Evolutionary conservation across 176 grass and related monocot species (phyloP).

Genomic region (sorghum (Sorghum bicolor)): Sorghum_bicolor_NCBIv3 NC_012878.2:52421501-52422000

Average conservation of each 20-base stretch:
- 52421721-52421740: background rate
- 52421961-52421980: no score
- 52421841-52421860: background rate
- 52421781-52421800: background rate
- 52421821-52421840: slow-evolving; percentile 23
- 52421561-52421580: background rate
- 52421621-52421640: background rate
- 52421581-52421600: background rate
- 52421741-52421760: background rate
- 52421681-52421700: background rate
- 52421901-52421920: no score
- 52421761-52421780: background rate
- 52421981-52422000: no score
- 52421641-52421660: background rate
- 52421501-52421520: background rate
- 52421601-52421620: background rate
- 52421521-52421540: background rate
- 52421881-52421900: no score
- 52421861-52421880: background rate
- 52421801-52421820: background rate
- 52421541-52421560: background rate
- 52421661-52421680: background rate
- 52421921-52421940: no score
- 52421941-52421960: no score
- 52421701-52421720: background rate